phyloP scores from a whole-genome alignment of 2,329 filamentous ascomycete genomes.

The Cytospora chrysosperma region DNA sequence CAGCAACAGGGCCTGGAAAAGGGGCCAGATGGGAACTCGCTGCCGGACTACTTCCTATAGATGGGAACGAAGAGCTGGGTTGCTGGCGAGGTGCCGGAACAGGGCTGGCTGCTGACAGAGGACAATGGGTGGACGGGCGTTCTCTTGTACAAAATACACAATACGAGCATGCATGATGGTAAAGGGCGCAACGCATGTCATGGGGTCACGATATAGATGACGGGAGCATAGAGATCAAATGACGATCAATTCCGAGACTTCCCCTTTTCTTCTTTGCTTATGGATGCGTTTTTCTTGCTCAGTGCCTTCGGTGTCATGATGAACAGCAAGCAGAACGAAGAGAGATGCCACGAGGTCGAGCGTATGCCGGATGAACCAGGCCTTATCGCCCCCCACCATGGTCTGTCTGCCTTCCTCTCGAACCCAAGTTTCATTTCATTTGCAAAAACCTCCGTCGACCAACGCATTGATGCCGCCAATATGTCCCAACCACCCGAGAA shows the following conservation, averaged over 20 bases:
- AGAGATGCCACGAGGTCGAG: not conserved
- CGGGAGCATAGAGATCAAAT: constrained; percentile 1
- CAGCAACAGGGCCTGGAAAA: constrained; percentile 64
- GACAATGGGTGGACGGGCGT: not conserved
- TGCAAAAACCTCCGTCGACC: not conserved
- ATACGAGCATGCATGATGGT: not conserved
- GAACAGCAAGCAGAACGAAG: not conserved
- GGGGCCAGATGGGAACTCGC: constrained; percentile 56
- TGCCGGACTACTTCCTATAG: constrained; percentile 73
- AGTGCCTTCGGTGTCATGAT: not conserved
- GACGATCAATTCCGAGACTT: constrained; percentile 11
- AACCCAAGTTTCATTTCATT: not conserved
- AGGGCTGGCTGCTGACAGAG: not conserved
- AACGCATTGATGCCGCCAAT: not conserved
- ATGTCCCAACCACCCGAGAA: not conserved
- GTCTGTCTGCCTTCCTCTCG: not conserved
- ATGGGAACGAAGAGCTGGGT: not conserved
- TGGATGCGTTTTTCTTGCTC: not conserved
- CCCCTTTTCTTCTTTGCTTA: constrained; percentile 1
- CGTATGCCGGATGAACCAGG: not conserved
- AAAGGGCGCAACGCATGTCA: not conserved
- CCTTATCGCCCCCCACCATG: not conserved
- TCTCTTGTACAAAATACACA: not conserved
- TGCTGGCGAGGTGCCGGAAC: constrained; percentile 3
- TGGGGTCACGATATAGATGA: constrained; percentile 12